Base-by-base conservation (phyloP, 1,284 basidiomycete species). In the Malassezia pachydermatis region DNA sequence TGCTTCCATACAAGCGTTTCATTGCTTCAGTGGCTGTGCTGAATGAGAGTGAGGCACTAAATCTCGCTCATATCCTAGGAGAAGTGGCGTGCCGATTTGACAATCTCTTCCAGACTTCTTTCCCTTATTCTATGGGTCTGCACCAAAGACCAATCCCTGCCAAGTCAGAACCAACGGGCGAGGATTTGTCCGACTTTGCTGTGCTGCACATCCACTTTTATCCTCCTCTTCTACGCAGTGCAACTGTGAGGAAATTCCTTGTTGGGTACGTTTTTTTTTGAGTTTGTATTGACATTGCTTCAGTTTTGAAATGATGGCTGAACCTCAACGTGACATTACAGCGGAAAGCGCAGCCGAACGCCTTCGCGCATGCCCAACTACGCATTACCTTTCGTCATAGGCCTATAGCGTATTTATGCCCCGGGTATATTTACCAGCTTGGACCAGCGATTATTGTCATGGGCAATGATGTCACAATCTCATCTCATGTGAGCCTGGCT, bases 101-200 rank as follows among this genome's bases (percentile, higher is more conserved):
- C 44, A 68, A 70, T 34, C 36, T 70, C 16, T 73, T 71, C 60
- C 70, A 75, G 44, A 76, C 84, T 67, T 85, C 86, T 0, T 95
- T 95, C 74, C 84, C 89, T 0, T 95, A 95, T 71, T 89, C 86
- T n/a, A 92, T 95, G 88, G 89, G 88, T 33, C 78, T 95, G 2
- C 68, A 71, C 42, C 68, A 71, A 36, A 37, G 88, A 85, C 73
- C 90, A 86, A 72, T 78, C 80, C 3, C 38, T 13, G 9, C 16
- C n/a, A 16, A 46, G 32, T 76, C 75, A 35, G 76, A 81, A 38
- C n/a, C n/a, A n/a, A 51, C 51, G 8, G 60, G 70, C 38, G 64
- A 83, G 16, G 46, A 60, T 14, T 38, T 58, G 19, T 50, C 60
- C 28, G 61, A 63, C 1, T 71, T 52, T 24, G 83, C 86, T 0